Conservation (phyloP, 805 yeast species). For the Candida insectorum region DNA sequence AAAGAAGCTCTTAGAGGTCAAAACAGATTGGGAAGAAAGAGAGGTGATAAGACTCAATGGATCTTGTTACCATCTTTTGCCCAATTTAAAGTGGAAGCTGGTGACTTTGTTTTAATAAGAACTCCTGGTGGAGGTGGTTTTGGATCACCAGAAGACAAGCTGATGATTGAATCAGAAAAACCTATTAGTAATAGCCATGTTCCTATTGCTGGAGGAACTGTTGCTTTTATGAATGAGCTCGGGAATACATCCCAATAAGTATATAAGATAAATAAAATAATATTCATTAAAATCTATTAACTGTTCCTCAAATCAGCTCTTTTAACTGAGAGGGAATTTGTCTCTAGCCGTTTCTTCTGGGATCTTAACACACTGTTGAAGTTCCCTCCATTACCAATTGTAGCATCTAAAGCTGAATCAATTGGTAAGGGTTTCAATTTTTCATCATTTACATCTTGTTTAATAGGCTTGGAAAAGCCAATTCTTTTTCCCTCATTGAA, state of each 20-base stretch:
- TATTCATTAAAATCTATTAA: too few species aligned
- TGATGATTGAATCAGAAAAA: too few species aligned
- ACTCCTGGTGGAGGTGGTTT: conserved; percentile 90
- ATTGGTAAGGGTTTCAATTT: conserved; percentile 21
- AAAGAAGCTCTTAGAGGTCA: conserved; percentile 32
- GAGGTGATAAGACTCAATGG: conserved; percentile 15
- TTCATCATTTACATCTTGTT: conserved; percentile 25
- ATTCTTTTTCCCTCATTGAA: conserved; percentile 47
- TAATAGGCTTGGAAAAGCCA: conserved; percentile 8
- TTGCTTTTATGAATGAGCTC: neutral
- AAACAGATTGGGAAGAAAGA: conserved; percentile 27
- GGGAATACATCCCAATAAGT: neutral
- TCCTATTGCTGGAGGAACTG: neutral
- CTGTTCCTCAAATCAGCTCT: conserved; percentile 24
- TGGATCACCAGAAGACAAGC: conserved; percentile 5
- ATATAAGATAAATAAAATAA: neutral
- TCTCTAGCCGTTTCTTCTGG: conserved; percentile 23
- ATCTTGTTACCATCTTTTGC: conserved; percentile 56
- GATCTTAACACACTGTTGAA: conserved; percentile 25
- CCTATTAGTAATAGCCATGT: too few species aligned
- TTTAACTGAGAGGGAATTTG: conserved; percentile 15
- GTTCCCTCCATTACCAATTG: conserved; percentile 23
- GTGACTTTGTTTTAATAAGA: conserved; percentile 61
- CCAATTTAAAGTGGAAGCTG: conserved; percentile 49
- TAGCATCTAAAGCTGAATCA: conserved; percentile 9